Percentiles rank a stretch among this genome's conserved stretches.
phyloP scores from a whole-genome alignment of 441 rosid genomes.

The Populus hybrid region DNA sequence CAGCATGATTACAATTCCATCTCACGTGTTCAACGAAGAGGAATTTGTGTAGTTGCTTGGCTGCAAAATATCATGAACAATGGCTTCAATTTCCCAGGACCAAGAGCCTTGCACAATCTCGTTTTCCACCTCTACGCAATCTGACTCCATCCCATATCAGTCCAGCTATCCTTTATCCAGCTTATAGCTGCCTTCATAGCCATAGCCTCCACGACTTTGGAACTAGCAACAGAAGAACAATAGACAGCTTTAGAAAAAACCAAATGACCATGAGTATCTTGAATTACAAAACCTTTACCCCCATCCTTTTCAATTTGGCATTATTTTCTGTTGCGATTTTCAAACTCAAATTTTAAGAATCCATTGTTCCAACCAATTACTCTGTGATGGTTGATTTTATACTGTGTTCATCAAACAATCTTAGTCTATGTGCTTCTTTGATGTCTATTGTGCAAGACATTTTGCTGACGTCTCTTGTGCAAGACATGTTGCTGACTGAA shows the following conservation, averaged over 20 bases:
- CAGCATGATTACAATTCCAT: not conserved
- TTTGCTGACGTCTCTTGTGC: not conserved
- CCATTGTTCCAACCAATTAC: not conserved
- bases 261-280: not conserved
- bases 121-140: not conserved
- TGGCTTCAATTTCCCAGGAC: not conserved
- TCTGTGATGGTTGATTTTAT: not conserved
- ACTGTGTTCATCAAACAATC: not conserved
- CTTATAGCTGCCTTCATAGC: not conserved
- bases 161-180: not conserved
- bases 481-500: not conserved
- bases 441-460: not conserved
- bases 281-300: not conserved
- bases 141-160: not conserved
- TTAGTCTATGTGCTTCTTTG: not conserved
- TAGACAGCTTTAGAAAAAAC: not conserved
- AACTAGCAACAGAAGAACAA: not conserved
- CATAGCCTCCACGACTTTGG: not conserved
- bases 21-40: not conserved
- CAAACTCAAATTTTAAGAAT: not conserved
- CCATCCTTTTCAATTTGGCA: not conserved
- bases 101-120: not conserved
- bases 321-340: not conserved
- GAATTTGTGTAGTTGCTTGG: not conserved
- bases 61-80: not conserved